These are phyloP conservation scores for Vitis vinifera DNA, from an alignment of 164 flowering plant genomes.

Conservation along the genomic window ASM3070453v1 NC_081806.1:5573001-5573500, in stretches of 20 bases:
- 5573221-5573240: constrained; percentile 10
- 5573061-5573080: no score
- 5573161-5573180: background rate
- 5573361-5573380: background rate
- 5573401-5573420: background rate
- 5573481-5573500: background rate
- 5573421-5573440: background rate
- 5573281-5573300: constrained; percentile 19
- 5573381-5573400: background rate
- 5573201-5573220: constrained; percentile 5
- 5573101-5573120: constrained; percentile 51
- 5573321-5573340: background rate
- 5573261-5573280: background rate
- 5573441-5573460: background rate
- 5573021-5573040: no score
- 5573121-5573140: constrained; percentile 34
- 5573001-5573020: no score
- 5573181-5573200: background rate
- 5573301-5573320: constrained; percentile 26
- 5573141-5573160: background rate
- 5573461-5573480: background rate
- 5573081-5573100: background rate
- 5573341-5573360: background rate
- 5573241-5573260: constrained; percentile 11
- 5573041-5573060: no score